phyloP scores from a whole-genome alignment of 306 rosid species.

The Trifolium subterraneum region DNA sequence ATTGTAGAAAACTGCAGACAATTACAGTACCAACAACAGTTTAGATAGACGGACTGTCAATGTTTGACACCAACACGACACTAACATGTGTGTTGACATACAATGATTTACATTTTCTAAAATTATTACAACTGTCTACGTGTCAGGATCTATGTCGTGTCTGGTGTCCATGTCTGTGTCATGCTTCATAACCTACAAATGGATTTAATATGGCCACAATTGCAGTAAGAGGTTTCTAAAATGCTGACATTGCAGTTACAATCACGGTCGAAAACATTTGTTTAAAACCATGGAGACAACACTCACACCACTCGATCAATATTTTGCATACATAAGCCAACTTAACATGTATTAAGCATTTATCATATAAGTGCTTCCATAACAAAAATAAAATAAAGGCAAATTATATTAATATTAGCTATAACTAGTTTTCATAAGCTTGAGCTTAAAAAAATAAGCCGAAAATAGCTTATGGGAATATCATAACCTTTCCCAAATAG shows the following conservation, averaged over 20 bases:
- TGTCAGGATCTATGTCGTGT: not conserved
- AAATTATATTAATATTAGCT: no score
- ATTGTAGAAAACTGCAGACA: not conserved
- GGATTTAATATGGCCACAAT: not conserved
- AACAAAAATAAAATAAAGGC: not conserved
- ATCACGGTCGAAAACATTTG: not conserved
- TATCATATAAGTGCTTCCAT: not conserved
- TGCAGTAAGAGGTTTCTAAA: not conserved
- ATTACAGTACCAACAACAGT: not conserved
- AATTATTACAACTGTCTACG: not conserved
- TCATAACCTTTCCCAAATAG: no score
- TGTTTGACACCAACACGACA: not conserved
- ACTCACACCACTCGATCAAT: conserved; percentile 5
- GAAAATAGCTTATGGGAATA: no score
- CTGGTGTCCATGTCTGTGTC: not conserved
- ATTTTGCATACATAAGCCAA: conserved; percentile 20
- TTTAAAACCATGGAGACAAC: not conserved
- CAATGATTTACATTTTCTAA: not conserved
- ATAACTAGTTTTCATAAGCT: no score
- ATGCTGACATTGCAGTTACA: not conserved
- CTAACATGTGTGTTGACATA: not conserved
- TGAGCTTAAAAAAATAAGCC: no score
- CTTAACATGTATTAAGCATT: not conserved
- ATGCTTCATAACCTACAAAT: not conserved
- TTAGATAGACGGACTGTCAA: not conserved